Evolutionary conservation across 306 rosid genomes (phyloP), one percentile per base, ranked within the genome.

Genomic region (Lathyrus tuberosus): DNA sequence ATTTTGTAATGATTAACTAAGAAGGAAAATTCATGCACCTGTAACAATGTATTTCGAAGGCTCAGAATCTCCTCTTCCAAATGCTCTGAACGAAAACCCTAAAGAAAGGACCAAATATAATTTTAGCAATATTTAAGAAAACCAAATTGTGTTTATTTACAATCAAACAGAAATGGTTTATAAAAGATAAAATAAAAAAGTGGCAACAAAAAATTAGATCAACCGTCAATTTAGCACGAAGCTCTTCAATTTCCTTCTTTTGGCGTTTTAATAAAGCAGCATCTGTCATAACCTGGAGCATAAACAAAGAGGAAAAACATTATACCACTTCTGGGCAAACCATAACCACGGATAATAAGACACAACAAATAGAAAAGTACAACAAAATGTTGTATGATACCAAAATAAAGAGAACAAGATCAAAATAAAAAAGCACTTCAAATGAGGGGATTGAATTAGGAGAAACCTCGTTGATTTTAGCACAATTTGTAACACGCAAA

Each of bases 61-160:
- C 72, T 88, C 77, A 94, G 86, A 76, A 90, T 87, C 80, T 94
- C 97, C 49, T 83, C 85, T 78, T 56, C 96, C 73, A 70, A 84
- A 84, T 90, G 96, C 79, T 82, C 97, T n/a, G 98, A 94, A 80
- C 89, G 98, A 80, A 94, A 84, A 81, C 91, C 97, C 98, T 94
- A 82, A 56, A 80, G 24, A 80, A 59, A 63, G 63, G 28, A 12
- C 57, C 51, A 64, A 49, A 41, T 62, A 28, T 80, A 69, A 40
- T 3, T 44, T 48, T 17, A 56, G 46, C 70, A 63, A 14, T n/a
- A 67, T 48, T 58, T 75, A 5, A 17, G 8, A 64, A 41, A 76
- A 41, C 65, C 63, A 64, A 37, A 16, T 11, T 28, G 42, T 48
- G 10, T 51, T 17, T 41, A 46, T 44, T 33, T 77, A 44, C 47